phyloP scores from a whole-genome alignment of 2,329 filamentous ascomycete genomes.

The Stachybotrys chlorohalonatus region DNA sequence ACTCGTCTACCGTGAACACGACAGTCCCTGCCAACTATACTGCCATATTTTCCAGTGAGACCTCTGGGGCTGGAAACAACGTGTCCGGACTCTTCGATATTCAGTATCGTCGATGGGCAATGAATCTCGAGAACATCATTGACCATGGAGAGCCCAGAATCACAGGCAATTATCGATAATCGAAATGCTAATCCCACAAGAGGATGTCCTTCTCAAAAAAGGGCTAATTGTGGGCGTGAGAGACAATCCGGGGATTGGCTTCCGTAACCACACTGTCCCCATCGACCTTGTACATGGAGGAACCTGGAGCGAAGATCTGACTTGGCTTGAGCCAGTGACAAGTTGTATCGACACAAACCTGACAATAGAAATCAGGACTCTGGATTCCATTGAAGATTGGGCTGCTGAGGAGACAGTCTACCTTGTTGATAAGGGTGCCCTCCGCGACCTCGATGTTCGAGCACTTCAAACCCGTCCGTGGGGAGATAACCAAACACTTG shows the following conservation, averaged over 20 bases:
- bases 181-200: neutral
- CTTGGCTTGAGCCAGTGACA: neutral
- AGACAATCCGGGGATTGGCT: neutral
- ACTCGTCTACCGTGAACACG: neutral
- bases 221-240: neutral
- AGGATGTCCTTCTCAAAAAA: neutral
- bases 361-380: neutral
- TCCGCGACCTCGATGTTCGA: neutral
- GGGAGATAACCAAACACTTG: neutral
- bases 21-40: neutral
- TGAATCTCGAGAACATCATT: neutral
- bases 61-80: neutral
- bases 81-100: neutral
- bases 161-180: neutral
- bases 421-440: neutral
- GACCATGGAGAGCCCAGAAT: neutral
- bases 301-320: neutral
- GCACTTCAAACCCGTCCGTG: neutral
- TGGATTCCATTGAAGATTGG: neutral
- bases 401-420: neutral
- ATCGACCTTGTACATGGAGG: neutral
- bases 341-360: neutral
- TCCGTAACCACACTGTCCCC: neutral
- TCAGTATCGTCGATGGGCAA: neutral
- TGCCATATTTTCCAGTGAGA: neutral